Conservation (phyloP, 495 filamentous ascomycete genomes). For the Neurospora sp. region DNA sequence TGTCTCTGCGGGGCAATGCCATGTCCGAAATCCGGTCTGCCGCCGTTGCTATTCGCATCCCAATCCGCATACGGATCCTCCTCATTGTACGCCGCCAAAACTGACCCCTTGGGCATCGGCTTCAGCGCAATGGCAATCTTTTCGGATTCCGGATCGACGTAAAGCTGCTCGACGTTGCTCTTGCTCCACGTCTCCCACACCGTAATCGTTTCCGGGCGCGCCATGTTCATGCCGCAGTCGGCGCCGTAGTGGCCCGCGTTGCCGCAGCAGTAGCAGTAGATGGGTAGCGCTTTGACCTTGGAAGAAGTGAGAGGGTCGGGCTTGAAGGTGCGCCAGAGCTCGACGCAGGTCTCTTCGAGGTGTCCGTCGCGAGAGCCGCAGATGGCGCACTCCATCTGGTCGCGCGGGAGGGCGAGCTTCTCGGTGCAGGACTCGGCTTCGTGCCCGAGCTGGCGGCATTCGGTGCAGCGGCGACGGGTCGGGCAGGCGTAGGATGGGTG, state of each 20-base stretch:
- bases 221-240: slow-evolving; percentile 21
- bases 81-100: not conserved
- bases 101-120: not conserved
- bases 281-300: slow-evolving; percentile 28
- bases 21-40: slow-evolving; percentile 25
- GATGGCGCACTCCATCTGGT: slow-evolving; percentile 25
- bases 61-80: not conserved
- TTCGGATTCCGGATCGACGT: slow-evolving; percentile 24
- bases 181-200: slow-evolving; percentile 25
- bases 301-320: slow-evolving; percentile 8
- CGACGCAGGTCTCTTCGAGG: slow-evolving; percentile 20
- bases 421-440: slow-evolving; percentile 16
- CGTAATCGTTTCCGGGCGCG: not conserved
- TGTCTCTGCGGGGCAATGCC: slow-evolving; percentile 28
- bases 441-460: slow-evolving; percentile 33
- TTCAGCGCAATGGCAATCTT: slow-evolving; percentile 19
- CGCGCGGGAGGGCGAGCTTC: slow-evolving; percentile 22
- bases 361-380: slow-evolving; percentile 23
- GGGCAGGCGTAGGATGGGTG: slow-evolving; percentile 29
- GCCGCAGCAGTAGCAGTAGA: slow-evolving; percentile 35
- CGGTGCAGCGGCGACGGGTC: slow-evolving; percentile 24
- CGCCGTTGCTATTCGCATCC: not conserved
- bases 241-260: slow-evolving; percentile 25
- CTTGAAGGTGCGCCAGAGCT: slow-evolving; percentile 30
- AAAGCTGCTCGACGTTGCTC: slow-evolving; percentile 18